phyloP scores from a whole-genome alignment of 257 asterid genomes.

The Sherardia arvensis region DNA sequence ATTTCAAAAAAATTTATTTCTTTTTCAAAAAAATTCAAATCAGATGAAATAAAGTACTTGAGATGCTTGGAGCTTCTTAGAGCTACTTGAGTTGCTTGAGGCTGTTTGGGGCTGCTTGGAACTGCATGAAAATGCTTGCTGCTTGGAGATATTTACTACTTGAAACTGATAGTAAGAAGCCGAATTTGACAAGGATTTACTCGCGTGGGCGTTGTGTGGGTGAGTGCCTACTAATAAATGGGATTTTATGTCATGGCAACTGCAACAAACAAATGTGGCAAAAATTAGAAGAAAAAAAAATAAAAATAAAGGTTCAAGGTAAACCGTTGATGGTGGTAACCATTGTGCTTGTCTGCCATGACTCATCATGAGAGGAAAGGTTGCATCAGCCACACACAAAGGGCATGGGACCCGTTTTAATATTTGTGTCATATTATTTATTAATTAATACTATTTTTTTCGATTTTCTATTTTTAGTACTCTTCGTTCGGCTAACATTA shows the following conservation, averaged over 20 bases:
- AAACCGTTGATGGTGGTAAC: constrained; percentile 47
- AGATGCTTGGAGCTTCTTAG: no score
- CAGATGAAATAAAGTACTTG: no score
- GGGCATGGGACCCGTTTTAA: neutral
- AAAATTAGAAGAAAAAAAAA: neutral
- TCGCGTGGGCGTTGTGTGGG: neutral
- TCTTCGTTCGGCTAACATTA: no score
- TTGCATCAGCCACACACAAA: constrained; percentile 9
- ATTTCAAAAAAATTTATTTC: no score
- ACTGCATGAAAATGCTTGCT: no score
- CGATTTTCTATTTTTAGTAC: no score
- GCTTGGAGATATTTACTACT: no score
- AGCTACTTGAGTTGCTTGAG: no score
- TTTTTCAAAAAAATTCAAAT: no score
- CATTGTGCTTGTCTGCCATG: constrained; percentile 36
- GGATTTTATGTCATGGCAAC: neutral
- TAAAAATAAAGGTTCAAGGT: constrained; percentile 16
- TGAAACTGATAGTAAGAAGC: no score
- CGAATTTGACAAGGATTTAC: neutral
- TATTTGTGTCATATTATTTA: neutral
- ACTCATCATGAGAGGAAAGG: constrained; percentile 1
- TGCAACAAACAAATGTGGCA: constrained; percentile 1
- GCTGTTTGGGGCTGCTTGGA: no score
- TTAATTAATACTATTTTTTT: no score
- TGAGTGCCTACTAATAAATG: neutral